Evolutionary conservation across 768 basidiomycete species (phyloP).

Genomic region (Podaxis mareebaensis): DNA sequence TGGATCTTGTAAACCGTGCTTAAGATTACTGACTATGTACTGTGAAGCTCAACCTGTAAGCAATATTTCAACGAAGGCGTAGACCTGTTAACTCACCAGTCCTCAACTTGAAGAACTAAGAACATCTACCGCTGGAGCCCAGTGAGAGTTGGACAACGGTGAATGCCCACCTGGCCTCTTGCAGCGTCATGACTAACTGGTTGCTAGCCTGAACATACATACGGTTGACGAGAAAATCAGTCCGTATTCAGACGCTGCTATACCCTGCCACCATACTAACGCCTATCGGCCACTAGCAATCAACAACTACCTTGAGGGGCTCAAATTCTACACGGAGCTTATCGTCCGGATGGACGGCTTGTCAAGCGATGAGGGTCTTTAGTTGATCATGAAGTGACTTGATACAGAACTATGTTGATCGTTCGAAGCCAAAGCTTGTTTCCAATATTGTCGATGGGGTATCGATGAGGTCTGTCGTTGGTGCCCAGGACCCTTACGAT

Average conservation of each 20-base stretch:
- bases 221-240: conserved; percentile 32
- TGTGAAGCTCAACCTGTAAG: conserved; percentile 26
- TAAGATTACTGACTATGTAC: too few relatives aligned
- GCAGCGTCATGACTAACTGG: background rate
- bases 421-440: too few relatives aligned
- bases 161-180: background rate
- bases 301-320: conserved; percentile 26
- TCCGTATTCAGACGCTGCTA: conserved; percentile 8
- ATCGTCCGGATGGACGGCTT: background rate
- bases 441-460: too few relatives aligned
- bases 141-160: conserved; percentile 26
- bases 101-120: conserved; percentile 18
- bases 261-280: background rate
- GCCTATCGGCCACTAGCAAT: conserved; percentile 16
- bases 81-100: background rate
- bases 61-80: background rate
- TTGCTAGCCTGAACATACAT: conserved; percentile 25
- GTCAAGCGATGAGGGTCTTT: background rate
- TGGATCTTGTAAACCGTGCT: background rate
- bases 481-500: too few relatives aligned
- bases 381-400: background rate
- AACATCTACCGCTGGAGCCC: conserved; percentile 33
- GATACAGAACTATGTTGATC: too few relatives aligned
- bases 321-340: conserved; percentile 27
- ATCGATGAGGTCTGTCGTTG: too few relatives aligned